These are phyloP conservation scores for Rhizopogon sp. DNA, from an alignment of 768 basidiomycete species.

Conservation along the genomic window DNA sequence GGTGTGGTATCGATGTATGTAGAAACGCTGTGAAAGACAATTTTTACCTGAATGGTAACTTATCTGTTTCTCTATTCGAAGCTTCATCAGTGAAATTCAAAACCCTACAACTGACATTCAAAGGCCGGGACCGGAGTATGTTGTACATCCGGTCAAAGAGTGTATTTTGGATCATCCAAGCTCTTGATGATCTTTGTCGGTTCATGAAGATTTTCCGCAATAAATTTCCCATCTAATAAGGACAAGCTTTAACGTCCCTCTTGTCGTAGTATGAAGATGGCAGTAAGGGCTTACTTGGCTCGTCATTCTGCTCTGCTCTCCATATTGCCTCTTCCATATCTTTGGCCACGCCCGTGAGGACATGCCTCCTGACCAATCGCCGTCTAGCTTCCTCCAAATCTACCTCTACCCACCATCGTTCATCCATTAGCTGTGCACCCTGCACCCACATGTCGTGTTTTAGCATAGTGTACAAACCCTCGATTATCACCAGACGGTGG, in stretches of 20 bases:
- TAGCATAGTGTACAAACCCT: constrained; percentile 72
- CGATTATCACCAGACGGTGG: constrained; percentile 80
- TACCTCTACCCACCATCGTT: constrained; percentile 70
- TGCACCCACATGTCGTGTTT: constrained; percentile 67
- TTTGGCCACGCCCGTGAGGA: constrained; percentile 70
- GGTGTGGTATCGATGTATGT: not conserved
- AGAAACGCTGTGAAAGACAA: not conserved
- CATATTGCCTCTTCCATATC: constrained; percentile 58
- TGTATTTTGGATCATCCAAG: constrained; percentile 25
- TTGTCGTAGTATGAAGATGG: not conserved
- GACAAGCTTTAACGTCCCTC: not conserved
- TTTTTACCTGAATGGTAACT: no score
- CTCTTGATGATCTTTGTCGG: constrained; percentile 29
- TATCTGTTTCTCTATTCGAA: not conserved
- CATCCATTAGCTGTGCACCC: constrained; percentile 63
- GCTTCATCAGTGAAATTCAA: not conserved
- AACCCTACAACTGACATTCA: not conserved
- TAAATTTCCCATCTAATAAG: constrained; percentile 37
- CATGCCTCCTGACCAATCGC: constrained; percentile 67
- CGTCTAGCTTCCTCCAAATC: constrained; percentile 49
- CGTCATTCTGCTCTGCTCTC: constrained; percentile 76
- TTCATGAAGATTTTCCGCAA: constrained; percentile 25
- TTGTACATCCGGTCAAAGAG: not conserved
- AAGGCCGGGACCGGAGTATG: not conserved
- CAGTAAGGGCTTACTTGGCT: constrained; percentile 50